phyloP scores from a whole-genome alignment of 345 rosid genomes.

The Erucastrum elatum region DNA sequence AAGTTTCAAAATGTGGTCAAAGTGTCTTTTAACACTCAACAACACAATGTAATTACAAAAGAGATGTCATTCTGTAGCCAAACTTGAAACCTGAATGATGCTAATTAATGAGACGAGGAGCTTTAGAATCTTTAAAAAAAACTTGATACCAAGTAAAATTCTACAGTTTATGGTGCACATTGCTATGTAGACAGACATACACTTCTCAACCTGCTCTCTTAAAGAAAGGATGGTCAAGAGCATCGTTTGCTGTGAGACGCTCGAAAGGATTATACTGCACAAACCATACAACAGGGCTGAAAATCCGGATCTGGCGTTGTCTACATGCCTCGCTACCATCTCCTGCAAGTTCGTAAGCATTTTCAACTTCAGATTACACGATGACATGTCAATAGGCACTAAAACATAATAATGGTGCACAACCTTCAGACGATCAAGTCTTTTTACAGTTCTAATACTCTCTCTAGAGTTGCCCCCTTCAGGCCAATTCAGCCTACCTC shows the following conservation, averaged over 20 bases:
- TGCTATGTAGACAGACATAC: not conserved
- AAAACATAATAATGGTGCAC: no score
- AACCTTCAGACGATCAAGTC: no score
- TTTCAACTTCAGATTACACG: conserved; percentile 25
- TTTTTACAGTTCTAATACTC: no score
- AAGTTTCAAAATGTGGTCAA: no score
- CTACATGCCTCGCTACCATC: conserved; percentile 53
- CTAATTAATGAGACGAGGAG: conserved; percentile 11
- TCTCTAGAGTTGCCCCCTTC: no score
- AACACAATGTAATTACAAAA: conserved; percentile 35
- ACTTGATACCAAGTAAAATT: conserved; percentile 14
- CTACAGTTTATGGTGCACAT: conserved; percentile 5
- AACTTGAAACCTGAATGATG: conserved; percentile 5
- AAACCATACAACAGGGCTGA: conserved; percentile 60
- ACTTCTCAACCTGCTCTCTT: conserved; percentile 34
- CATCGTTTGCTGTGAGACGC: conserved; percentile 65
- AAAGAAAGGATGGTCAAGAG: conserved; percentile 74
- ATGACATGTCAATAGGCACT: no score
- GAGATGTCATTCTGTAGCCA: conserved; percentile 24
- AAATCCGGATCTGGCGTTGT: conserved; percentile 47
- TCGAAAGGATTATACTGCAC: conserved; percentile 65
- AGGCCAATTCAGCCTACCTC: no score
- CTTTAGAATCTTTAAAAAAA: conserved; percentile 22
- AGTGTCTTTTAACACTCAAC: no score
- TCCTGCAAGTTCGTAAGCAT: conserved; percentile 44